phyloP scores from a whole-genome alignment of 1,284 basidiomycete genomes.

The Malassezia globosa region DNA sequence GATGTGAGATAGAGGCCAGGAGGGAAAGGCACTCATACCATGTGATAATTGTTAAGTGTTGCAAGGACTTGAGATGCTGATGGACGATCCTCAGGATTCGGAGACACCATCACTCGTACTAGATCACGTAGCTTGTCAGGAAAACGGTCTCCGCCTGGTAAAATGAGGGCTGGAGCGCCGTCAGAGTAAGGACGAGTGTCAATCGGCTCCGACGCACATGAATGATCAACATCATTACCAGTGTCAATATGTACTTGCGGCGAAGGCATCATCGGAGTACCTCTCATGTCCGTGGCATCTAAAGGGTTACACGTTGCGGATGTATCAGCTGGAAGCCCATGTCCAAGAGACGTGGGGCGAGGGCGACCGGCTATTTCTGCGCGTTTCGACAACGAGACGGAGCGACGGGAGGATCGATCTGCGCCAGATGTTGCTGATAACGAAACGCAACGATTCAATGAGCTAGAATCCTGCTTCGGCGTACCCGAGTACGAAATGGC shows the following conservation, averaged over 20 bases:
- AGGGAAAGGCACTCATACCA: too few relatives aligned
- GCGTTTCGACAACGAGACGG: too few relatives aligned
- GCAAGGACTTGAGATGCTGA: slow-evolving; percentile 24
- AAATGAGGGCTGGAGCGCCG: slow-evolving; percentile 35
- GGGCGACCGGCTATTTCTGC: too few relatives aligned
- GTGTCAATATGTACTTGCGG: too few relatives aligned
- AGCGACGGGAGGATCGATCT: neutral
- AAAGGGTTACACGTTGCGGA: too few relatives aligned
- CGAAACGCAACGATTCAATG: neutral
- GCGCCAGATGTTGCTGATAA: neutral
- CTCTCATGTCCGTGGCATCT: too few relatives aligned
- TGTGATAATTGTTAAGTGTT: slow-evolving; percentile 1
- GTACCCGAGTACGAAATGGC: neutral
- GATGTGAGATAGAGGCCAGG: too few relatives aligned
- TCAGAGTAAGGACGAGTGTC: slow-evolving; percentile 24
- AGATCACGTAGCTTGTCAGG: slow-evolving; percentile 35
- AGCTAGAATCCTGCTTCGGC: neutral
- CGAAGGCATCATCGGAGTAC: too few relatives aligned
- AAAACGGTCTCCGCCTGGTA: slow-evolving; percentile 37
- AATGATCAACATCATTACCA: too few relatives aligned
- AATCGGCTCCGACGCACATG: too few relatives aligned
- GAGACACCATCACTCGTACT: slow-evolving; percentile 28
- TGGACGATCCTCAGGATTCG: slow-evolving; percentile 25
- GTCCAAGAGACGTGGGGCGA: too few relatives aligned
- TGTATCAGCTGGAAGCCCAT: too few relatives aligned